phyloP scores from a whole-genome alignment of 441 rosid genomes.

The Populus hybrid region DNA sequence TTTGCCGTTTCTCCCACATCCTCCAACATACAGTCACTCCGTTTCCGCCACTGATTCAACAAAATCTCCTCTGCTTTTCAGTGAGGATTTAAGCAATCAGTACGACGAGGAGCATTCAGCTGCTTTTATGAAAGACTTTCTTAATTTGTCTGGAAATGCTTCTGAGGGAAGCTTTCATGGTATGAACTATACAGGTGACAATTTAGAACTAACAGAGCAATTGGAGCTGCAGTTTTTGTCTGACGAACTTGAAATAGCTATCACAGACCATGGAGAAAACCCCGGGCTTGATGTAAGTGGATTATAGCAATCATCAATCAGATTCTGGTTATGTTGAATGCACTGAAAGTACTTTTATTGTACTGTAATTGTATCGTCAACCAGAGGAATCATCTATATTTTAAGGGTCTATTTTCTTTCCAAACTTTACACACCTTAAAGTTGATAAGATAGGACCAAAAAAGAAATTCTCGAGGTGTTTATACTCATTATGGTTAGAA shows the following conservation, averaged over 20 bases:
- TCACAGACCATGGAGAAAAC: slow-evolving; percentile 68
- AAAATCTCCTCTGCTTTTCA: slow-evolving; percentile 46
- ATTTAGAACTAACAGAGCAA: slow-evolving; percentile 50
- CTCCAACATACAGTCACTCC: slow-evolving; percentile 43
- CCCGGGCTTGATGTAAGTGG: slow-evolving; percentile 77
- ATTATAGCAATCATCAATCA: background rate
- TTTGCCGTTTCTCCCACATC: slow-evolving; percentile 79
- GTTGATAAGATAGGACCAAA: no score
- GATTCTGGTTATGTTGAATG: background rate
- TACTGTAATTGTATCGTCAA: background rate
- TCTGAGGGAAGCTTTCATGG: slow-evolving; percentile 48
- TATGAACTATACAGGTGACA: slow-evolving; percentile 37
- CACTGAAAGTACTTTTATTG: background rate
- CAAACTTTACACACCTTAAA: background rate
- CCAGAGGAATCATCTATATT: background rate
- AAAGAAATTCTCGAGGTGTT: no score
- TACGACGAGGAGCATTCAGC: slow-evolving; percentile 45
- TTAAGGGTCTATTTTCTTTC: background rate
- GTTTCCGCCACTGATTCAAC: slow-evolving; percentile 47
- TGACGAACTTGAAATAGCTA: slow-evolving; percentile 76
- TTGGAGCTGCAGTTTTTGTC: slow-evolving; percentile 76
- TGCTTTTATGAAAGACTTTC: slow-evolving; percentile 45
- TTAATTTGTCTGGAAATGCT: slow-evolving; percentile 47
- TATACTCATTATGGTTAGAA: no score
- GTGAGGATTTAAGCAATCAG: slow-evolving; percentile 41